phyloP scores from a whole-genome alignment of 495 filamentous ascomycete genomes.

The Platismatia glauca region DNA sequence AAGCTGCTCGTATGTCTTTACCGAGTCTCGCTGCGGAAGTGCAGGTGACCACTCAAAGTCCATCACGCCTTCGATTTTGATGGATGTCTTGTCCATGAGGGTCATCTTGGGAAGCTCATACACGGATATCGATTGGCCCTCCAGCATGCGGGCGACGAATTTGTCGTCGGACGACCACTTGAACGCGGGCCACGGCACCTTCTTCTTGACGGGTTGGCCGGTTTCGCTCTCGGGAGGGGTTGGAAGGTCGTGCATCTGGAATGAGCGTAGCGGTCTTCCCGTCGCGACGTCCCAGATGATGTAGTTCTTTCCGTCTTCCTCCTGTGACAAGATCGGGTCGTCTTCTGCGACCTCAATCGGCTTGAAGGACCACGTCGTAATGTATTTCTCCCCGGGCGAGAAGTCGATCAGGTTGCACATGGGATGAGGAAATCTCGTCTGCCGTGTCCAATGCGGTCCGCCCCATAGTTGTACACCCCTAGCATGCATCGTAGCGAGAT shows the following conservation, averaged over 20 bases:
- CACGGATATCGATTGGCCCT: conserved; percentile 79
- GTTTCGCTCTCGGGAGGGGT: conserved; percentile 45
- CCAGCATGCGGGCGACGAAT: conserved; percentile 88
- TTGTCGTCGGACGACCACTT: conserved; percentile 98
- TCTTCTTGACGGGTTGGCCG: conserved; percentile 70
- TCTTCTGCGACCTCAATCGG: conserved; percentile 88
- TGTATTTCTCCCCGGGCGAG: conserved; percentile 83
- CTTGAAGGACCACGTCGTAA: conserved; percentile 92
- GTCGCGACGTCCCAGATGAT: conserved; percentile 97
- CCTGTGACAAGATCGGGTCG: conserved; percentile 67
- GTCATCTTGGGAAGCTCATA: conserved; percentile 93
- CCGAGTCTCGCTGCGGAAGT: conserved; percentile 62
- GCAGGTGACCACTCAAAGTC: conserved; percentile 97
- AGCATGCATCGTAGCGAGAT: conserved; percentile 83
- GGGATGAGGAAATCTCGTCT: conserved; percentile 88
- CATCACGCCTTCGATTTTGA: conserved; percentile 92
- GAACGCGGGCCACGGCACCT: conserved; percentile 96
- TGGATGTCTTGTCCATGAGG: conserved; percentile 70
- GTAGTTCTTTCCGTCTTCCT: conserved; percentile 98
- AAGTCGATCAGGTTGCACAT: conserved; percentile 93
- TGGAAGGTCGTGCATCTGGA: conserved; percentile 73
- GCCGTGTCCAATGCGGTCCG: conserved; percentile 75
- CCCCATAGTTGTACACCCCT: conserved; percentile 98
- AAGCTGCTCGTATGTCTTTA: conserved; percentile 87
- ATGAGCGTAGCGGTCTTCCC: conserved; percentile 81